Conservation (phyloP, 2,329 filamentous ascomycete species). For the Alternaria arbusti region DNA sequence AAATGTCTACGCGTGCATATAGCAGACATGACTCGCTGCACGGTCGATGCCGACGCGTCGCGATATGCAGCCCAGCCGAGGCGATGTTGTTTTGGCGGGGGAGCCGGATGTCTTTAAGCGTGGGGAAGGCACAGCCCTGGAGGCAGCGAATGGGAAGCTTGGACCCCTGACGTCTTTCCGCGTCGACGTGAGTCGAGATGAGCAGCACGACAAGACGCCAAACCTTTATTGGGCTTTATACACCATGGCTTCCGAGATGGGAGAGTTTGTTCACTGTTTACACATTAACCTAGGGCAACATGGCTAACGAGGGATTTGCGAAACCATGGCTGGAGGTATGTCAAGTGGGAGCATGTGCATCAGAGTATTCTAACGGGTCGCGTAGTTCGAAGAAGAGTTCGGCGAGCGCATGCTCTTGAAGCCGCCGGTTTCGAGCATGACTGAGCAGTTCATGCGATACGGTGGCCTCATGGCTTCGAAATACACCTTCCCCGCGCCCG, state of each 20-base stretch:
- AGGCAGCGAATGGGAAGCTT: neutral
- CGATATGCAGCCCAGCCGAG: neutral
- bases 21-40: conserved; percentile 23
- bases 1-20: conserved; percentile 11
- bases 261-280: neutral
- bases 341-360: conserved; percentile 15
- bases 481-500: conserved; percentile 40
- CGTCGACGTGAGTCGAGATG: neutral
- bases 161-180: conserved; percentile 11
- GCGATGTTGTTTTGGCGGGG: conserved; percentile 19
- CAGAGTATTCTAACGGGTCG: neutral
- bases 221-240: too few relatives aligned
- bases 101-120: conserved; percentile 35
- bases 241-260: neutral
- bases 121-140: neutral
- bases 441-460: conserved; percentile 19
- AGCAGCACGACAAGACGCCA: neutral
- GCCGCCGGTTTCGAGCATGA: conserved; percentile 29
- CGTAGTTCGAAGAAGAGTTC: conserved; percentile 41
- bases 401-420: conserved; percentile 35
- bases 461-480: conserved; percentile 27
- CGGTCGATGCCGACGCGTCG: conserved; percentile 25
- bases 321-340: conserved; percentile 38
- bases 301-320: conserved; percentile 29
- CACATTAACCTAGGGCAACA: neutral